A percentile compares a stretch with the other conserved stretches of the same genome.
Conservation (phyloP, 148 eudicot genomes). For the Agrostemma githago region DNA sequence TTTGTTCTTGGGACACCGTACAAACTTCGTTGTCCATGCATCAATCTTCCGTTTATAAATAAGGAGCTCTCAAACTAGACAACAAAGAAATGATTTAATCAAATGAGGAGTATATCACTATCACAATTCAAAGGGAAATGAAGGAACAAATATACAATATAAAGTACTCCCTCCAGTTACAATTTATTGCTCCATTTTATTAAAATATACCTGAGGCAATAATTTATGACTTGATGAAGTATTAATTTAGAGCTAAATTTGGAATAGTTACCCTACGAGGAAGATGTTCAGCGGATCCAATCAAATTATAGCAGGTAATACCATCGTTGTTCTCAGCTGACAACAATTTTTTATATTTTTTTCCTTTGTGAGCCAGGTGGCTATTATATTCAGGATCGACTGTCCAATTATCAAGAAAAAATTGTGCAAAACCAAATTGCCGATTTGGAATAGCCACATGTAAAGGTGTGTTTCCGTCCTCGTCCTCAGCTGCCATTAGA, state of each 20-base stretch:
- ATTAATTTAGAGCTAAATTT: too few species aligned
- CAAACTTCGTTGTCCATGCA: not conserved
- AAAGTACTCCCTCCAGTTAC: too few species aligned
- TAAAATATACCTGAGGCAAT: too few species aligned
- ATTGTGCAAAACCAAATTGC: not conserved
- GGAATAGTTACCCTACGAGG: too few species aligned
- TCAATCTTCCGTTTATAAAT: not conserved
- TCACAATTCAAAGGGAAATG: not conserved
- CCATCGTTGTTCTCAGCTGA: not conserved
- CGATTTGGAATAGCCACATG: slow-evolving; percentile 1
- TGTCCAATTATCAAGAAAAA: not conserved
- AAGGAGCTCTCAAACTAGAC: not conserved
- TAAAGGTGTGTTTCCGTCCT: slow-evolving; percentile 7
- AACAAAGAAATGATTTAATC: not conserved
- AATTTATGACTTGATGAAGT: too few species aligned
- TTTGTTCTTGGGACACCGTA: slow-evolving; percentile 16
- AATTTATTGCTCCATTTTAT: too few species aligned
- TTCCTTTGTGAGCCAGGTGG: too few species aligned
- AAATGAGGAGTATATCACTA: not conserved
- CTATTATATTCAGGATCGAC: too few species aligned
- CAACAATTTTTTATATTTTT: not conserved
- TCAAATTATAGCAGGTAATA: not conserved
- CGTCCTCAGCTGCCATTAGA: not conserved
- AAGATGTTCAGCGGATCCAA: too few species aligned
- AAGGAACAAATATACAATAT: too few species aligned